phyloP scores from a whole-genome alignment of 2,329 filamentous ascomycete species.

The Colletotrichum truncatum region DNA sequence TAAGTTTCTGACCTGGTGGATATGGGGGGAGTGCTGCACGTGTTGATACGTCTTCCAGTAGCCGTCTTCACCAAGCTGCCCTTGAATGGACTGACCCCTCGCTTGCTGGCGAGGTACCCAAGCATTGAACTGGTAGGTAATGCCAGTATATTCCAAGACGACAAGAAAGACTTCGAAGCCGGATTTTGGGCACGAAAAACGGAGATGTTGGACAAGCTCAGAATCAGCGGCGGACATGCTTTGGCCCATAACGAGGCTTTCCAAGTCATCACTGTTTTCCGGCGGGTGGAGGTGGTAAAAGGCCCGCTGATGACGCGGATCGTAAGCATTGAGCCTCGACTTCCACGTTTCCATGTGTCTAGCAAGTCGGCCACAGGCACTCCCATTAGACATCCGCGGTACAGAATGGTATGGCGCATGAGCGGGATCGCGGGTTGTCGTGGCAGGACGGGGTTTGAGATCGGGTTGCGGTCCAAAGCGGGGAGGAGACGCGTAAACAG shows the following conservation, averaged over 20 bases:
- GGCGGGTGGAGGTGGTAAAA: conserved; percentile 22
- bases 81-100: background rate
- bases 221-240: conserved; percentile 8
- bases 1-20: conserved; percentile 5
- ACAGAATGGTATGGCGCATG: background rate
- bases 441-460: background rate
- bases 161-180: conserved; percentile 22
- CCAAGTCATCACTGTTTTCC: background rate
- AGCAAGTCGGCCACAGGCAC: background rate
- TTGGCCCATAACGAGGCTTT: background rate
- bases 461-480: background rate
- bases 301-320: conserved; percentile 4
- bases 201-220: background rate
- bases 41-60: conserved; percentile 21
- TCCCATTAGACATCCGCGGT: too few relatives aligned
- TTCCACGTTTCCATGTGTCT: conserved; percentile 3
- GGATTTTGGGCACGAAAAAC: background rate
- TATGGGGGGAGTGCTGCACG: conserved; percentile 7
- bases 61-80: background rate
- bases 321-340: background rate
- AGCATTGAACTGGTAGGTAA: conserved; percentile 1
- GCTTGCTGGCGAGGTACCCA: background rate
- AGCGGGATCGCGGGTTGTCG: background rate
- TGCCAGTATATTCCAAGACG: conserved; percentile 23
- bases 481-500: conserved; percentile 17